These are phyloP conservation scores for Trichophyton verrucosum DNA, from an alignment of 2,329 filamentous ascomycete species.

Conservation along the genomic window DNA sequence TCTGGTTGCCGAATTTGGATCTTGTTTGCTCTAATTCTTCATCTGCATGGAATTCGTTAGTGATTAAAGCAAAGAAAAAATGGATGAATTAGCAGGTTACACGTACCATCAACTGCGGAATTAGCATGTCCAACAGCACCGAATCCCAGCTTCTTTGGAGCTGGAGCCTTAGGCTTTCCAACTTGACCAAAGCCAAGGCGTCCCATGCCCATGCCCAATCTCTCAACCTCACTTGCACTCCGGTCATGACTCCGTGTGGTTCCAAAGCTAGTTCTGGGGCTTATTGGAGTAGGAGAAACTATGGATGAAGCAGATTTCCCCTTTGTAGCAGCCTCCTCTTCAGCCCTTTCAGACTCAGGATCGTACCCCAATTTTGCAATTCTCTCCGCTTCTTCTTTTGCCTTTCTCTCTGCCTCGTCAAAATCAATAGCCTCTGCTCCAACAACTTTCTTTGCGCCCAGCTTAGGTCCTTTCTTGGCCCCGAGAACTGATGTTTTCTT, in stretches of 20 bases:
- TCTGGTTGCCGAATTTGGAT: constrained; percentile 79
- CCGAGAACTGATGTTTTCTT: constrained; percentile 79
- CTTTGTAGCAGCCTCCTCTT: constrained; percentile 23
- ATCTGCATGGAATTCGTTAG: constrained; percentile 27
- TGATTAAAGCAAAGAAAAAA: constrained; percentile 10
- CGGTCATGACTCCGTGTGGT: constrained; percentile 42
- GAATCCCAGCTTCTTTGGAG: constrained; percentile 74
- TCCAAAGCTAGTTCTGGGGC: constrained; percentile 48
- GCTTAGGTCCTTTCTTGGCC: constrained; percentile 68
- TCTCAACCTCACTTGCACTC: constrained; percentile 66
- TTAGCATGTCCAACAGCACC: constrained; percentile 70
- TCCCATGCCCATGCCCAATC: constrained; percentile 76
- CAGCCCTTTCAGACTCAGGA: constrained; percentile 65
- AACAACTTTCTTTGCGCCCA: constrained; percentile 84
- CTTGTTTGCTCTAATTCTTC: constrained; percentile 76
- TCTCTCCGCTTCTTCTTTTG: constrained; percentile 91
- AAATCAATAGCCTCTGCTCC: constrained; percentile 73
- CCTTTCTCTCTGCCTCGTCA: constrained; percentile 92
- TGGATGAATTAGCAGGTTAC: background rate
- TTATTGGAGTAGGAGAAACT: constrained; percentile 63
- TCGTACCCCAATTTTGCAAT: constrained; percentile 94
- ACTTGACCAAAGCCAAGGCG: constrained; percentile 82
- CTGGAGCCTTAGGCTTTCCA: constrained; percentile 48
- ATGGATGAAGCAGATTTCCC: constrained; percentile 48
- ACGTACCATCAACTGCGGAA: constrained; percentile 53